A percentile compares a stretch with the other conserved stretches of the same genome.
Evolutionary conservation across 2,329 filamentous ascomycete species (phyloP).

Genomic region (Claviceps citrina): DNA sequence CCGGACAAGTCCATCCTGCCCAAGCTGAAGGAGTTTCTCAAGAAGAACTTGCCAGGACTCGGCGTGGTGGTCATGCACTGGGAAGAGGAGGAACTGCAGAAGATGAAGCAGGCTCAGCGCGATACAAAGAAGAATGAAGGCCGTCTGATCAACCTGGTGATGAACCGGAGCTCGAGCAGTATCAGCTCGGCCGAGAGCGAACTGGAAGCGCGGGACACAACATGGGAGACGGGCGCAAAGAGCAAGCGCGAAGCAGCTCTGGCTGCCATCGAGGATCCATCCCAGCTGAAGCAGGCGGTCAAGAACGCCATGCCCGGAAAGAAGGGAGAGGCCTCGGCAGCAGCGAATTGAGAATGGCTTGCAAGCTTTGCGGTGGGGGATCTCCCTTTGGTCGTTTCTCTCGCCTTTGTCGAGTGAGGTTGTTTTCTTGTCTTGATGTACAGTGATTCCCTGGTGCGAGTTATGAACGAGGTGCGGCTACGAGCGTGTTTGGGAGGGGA

Average conservation of each 20-base stretch:
- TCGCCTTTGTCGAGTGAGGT: too few relatives aligned
- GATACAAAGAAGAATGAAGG: slow-evolving; percentile 55
- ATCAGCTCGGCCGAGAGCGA: slow-evolving; percentile 39
- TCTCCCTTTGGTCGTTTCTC: too few relatives aligned
- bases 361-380: too few relatives aligned
- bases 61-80: slow-evolving; percentile 62
- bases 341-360: background rate
- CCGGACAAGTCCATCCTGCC: slow-evolving; percentile 67
- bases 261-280: slow-evolving; percentile 36
- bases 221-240: slow-evolving; percentile 25
- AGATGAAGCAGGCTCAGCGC: slow-evolving; percentile 63
- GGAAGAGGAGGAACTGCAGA: slow-evolving; percentile 56
- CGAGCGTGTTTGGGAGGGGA: background rate
- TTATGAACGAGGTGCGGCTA: too few relatives aligned
- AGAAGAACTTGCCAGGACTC: slow-evolving; percentile 60
- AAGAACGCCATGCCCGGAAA: slow-evolving; percentile 14
- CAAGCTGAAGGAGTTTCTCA: slow-evolving; percentile 52
- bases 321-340: slow-evolving; percentile 4
- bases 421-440: too few relatives aligned
- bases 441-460: too few relatives aligned
- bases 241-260: slow-evolving; percentile 38
- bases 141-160: slow-evolving; percentile 34
- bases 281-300: slow-evolving; percentile 24
- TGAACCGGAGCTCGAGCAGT: slow-evolving; percentile 38
- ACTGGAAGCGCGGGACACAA: slow-evolving; percentile 29